phyloP scores from a whole-genome alignment of 176 grass and related monocot genomes.

The Carex littledalei region DNA sequence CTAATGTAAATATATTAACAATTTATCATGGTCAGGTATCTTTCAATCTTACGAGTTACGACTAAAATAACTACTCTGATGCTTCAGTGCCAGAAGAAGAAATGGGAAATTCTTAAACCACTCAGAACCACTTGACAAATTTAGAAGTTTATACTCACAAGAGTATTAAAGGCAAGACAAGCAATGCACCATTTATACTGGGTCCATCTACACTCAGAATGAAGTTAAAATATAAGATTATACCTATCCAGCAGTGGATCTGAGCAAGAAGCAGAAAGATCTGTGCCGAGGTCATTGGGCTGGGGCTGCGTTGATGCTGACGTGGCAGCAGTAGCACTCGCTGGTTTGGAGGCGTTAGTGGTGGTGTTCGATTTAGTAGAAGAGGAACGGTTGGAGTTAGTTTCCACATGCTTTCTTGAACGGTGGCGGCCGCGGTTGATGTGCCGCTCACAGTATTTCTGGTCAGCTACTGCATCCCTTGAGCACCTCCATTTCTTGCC shows the following conservation, averaged over 20 bases:
- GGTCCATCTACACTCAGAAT: neutral
- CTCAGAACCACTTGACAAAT: neutral
- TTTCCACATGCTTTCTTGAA: constrained; percentile 99
- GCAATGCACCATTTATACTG: neutral
- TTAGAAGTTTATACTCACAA: neutral
- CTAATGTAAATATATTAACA: neutral
- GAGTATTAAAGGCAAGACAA: neutral
- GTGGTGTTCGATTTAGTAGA: constrained; percentile 67
- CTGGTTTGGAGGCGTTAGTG: constrained; percentile 24
- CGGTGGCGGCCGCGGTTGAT: constrained; percentile 99
- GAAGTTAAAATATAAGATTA: neutral
- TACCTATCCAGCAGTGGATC: neutral
- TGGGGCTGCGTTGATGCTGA: constrained; percentile 32
- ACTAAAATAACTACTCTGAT: neutral
- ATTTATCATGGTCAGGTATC: neutral
- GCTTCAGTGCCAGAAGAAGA: neutral
- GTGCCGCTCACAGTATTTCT: constrained; percentile 99
- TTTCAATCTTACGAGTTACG: neutral
- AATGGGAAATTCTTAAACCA: neutral
- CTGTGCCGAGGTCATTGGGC: constrained; percentile 30
- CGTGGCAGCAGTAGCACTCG: constrained; percentile 28
- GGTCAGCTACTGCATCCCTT: constrained; percentile 89
- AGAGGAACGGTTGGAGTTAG: constrained; percentile 60
- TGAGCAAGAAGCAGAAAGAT: constrained; percentile 32
- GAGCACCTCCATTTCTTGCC: constrained; percentile 99